These are phyloP conservation scores for Ostreobium quekettii DNA, from an alignment of 139 green algal genomes.

Conservation along the genomic window DNA sequence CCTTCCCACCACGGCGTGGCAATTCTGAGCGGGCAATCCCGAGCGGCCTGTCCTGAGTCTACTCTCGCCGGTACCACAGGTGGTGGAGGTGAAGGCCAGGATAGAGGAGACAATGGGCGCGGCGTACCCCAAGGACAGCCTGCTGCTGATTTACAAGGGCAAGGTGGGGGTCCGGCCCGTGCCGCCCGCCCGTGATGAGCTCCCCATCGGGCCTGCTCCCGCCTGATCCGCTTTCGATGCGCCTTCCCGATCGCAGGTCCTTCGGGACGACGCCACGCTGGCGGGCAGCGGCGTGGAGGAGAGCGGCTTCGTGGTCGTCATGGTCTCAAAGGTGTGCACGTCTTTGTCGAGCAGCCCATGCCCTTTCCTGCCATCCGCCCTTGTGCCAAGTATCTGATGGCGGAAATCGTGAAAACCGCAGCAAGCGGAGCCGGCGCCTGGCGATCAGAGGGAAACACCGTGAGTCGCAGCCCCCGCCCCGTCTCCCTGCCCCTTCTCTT, in stretches of 20 bases:
- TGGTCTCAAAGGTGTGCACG: conserved; percentile 61
- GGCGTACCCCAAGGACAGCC: conserved; percentile 37
- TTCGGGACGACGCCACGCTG: conserved; percentile 75
- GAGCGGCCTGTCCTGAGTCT: too few species aligned
- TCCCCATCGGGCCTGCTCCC: neutral
- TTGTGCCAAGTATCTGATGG: neutral
- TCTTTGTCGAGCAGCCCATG: conserved; percentile 14
- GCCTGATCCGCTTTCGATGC: conserved; percentile 9
- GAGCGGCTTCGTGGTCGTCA: conserved; percentile 87
- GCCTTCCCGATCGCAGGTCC: conserved; percentile 44
- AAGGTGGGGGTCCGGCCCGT: conserved; percentile 40
- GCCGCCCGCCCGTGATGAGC: neutral
- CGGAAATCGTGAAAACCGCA: conserved; percentile 6
- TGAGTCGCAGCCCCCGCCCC: conserved; percentile 1
- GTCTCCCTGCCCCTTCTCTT: neutral
- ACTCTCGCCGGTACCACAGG: conserved; percentile 36
- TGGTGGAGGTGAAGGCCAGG: conserved; percentile 54
- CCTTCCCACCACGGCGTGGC: neutral
- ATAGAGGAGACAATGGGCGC: conserved; percentile 46
- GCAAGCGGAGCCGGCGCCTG: too few species aligned
- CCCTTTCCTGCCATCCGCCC: neutral
- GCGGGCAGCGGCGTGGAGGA: conserved; percentile 65
- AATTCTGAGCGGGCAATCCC: too few species aligned
- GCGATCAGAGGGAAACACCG: too few species aligned
- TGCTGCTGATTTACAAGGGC: conserved; percentile 71